phyloP scores from a whole-genome alignment of 225 moss, liverwort and hornwort genomes.

The Rhytidiadelphus loreus region DNA sequence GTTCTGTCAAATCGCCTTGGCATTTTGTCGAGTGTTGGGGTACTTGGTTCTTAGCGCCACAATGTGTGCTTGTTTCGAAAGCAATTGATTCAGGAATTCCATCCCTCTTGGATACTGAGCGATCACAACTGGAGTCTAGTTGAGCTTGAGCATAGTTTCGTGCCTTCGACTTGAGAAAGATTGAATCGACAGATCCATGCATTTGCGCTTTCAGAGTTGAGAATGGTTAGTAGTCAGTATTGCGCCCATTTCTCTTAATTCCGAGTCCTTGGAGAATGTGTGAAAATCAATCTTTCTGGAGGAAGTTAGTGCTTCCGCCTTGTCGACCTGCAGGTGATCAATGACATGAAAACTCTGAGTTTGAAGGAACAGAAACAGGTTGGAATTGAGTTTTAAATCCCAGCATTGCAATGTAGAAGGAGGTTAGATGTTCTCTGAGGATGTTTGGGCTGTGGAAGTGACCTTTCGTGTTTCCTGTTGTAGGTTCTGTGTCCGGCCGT shows the following conservation, averaged over 20 bases:
- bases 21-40: background rate
- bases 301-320: background rate
- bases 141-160: background rate
- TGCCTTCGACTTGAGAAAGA: background rate
- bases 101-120: background rate
- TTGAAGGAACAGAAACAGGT: background rate
- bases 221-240: background rate
- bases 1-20: background rate
- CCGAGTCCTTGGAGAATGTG: background rate
- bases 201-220: background rate
- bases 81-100: background rate
- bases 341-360: background rate
- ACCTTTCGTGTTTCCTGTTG: background rate
- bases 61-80: background rate
- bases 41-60: background rate
- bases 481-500: slow-evolving; percentile 39
- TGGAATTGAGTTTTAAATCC: background rate
- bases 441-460: background rate
- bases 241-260: background rate
- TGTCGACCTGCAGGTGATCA: background rate
- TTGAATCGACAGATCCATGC: background rate
- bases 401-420: background rate
- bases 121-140: background rate
- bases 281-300: no score
- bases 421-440: background rate